Evolutionary conservation across 2,329 filamentous ascomycete species (phyloP).

Genomic region (Fusarium coicis): DNA sequence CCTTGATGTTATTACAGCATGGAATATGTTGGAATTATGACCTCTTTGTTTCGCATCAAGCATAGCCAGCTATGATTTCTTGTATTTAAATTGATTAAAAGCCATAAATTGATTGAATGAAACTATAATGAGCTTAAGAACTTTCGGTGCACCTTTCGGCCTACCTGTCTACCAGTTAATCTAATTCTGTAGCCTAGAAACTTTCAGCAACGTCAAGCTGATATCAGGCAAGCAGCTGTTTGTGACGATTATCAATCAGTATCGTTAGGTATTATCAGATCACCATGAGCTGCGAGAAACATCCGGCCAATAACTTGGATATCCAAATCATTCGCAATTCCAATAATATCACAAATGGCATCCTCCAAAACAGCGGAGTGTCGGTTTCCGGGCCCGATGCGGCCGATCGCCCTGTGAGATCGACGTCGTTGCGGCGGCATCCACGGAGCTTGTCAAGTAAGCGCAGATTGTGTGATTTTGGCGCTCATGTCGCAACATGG

Average conservation of each 20-base stretch:
- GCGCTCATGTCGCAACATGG: slow-evolving; percentile 36
- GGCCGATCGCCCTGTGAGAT: slow-evolving; percentile 35
- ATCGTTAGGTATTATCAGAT: background rate
- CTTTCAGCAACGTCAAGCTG: background rate
- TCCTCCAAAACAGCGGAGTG: slow-evolving; percentile 15
- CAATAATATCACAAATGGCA: background rate
- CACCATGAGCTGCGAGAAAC: background rate
- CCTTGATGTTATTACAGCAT: slow-evolving; percentile 20
- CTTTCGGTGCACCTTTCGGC: background rate
- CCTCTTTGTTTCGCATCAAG: slow-evolving; percentile 17
- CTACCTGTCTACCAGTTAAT: background rate
- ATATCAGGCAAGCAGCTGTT: background rate
- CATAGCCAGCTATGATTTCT: slow-evolving; percentile 34
- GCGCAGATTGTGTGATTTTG: slow-evolving; percentile 45
- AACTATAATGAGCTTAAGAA: background rate
- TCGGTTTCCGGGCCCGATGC: slow-evolving; percentile 24
- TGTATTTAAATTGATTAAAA: slow-evolving; percentile 11
- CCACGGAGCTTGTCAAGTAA: slow-evolving; percentile 8
- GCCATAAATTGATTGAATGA: background rate
- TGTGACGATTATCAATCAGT: slow-evolving; percentile 8
- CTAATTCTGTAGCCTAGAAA: background rate
- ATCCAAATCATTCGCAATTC: background rate
- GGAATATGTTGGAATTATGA: slow-evolving; percentile 17
- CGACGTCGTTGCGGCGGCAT: background rate
- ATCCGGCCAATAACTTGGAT: background rate